A percentile compares a stretch with the other conserved stretches of the same genome.
phyloP scores from a whole-genome alignment of 192 early-diverging fungal genomes.

The Geranomyces variabilis region DNA sequence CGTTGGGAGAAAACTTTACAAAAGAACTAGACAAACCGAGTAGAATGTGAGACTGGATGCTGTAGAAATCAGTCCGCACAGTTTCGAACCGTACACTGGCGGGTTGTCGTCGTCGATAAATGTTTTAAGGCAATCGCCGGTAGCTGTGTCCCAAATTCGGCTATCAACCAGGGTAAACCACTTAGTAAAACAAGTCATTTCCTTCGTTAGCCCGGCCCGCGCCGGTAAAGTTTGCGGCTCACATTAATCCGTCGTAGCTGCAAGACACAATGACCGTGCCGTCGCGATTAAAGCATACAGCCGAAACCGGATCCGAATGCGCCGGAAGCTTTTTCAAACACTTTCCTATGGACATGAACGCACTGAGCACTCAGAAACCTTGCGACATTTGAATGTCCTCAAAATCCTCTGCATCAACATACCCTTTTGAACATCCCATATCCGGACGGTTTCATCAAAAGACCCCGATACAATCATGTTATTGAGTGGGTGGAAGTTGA shows the following conservation, averaged over 20 bases:
- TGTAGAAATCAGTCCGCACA: not conserved
- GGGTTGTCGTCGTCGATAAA: slow-evolving; percentile 95
- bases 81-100: slow-evolving; percentile 72
- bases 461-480: slow-evolving; percentile 96
- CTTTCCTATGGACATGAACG: slow-evolving; percentile 60
- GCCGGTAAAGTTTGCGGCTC: slow-evolving; percentile 29
- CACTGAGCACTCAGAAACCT: no score
- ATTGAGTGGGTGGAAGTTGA: slow-evolving; percentile 93
- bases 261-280: slow-evolving; percentile 95
- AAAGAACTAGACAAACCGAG: slow-evolving; percentile 63
- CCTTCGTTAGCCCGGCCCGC: no score
- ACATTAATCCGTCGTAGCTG: slow-evolving; percentile 95
- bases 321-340: slow-evolving; percentile 90
- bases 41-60: not conserved
- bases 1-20: slow-evolving; percentile 98
- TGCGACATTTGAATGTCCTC: no score
- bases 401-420: not conserved
- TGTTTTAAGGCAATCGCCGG: slow-evolving; percentile 98
- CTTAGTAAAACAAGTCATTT: not conserved
- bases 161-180: slow-evolving; percentile 43
- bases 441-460: slow-evolving; percentile 94
- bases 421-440: slow-evolving; percentile 92
- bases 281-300: slow-evolving; percentile 96
- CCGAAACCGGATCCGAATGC: slow-evolving; percentile 94
- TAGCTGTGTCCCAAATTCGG: slow-evolving; percentile 97